Base-by-base conservation (phyloP, 306 rosid genomes). In the Cucurbita moschata region DNA sequence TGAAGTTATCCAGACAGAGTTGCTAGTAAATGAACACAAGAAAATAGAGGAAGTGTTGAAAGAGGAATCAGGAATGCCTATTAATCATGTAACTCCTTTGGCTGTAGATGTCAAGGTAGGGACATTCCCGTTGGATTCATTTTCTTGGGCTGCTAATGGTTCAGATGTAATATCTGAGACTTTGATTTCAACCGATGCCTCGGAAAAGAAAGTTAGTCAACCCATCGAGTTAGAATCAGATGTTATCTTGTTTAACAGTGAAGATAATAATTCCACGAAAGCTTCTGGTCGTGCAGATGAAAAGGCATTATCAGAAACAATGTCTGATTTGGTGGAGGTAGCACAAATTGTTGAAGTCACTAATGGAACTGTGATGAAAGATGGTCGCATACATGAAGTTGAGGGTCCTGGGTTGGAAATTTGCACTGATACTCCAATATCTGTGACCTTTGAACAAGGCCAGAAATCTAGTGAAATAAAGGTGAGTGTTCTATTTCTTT, bases 111-210 rank as follows among this genome's bases (percentile, higher is more conserved):
- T 39, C 63, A 72, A 78, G 55, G 92, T 95, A 56, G 97, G 91
- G 86, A 88, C 92, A 76, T 89, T 89, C 74, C 96, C 99, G 59
- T 59, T 87, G 76, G 85, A 77, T 62, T 75, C 83, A n/a, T 67
- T 64, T 81, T 59, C 78, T n/a, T 58, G 73, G 71, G 73, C 78
- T 61, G 37, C 60, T 14, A 66, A 77, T 47, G 76, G 71, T 75
- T 78, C 64, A 74, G 87, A 79, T 26, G 79, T 72, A 71, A 77
- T 68, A 39, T 77, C 75, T 13, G 85, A 46, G 66, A 85, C 74
- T 79, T 69, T 60, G 76, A 77, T 40, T 51, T 79, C 79, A 75
- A 73, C 30, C 51, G 52, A 38, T 75, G 62, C 85, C 75, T 49
- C 64, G 5, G 82, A 80, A 65, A 77, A 76, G 72, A 56, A 74